Percentiles rank a stretch among this genome's conserved stretches.
These are phyloP conservation scores for Plectranthus barbatus DNA, from an alignment of 257 asterid species.

Conservation along the genomic window DNA sequence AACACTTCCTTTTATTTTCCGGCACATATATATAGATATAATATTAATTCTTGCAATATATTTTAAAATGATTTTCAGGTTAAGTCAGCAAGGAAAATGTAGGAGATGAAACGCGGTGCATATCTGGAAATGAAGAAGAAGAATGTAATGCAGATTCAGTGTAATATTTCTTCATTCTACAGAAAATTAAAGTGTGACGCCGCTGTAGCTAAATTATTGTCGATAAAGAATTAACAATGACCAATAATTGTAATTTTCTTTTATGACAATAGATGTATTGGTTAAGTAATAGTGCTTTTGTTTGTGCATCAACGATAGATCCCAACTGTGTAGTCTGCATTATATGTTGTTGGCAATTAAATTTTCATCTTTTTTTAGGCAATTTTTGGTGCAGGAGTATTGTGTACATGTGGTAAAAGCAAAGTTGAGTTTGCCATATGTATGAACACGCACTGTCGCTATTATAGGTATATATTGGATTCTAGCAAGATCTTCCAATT, in stretches of 20 bases:
- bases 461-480: neutral
- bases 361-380: neutral
- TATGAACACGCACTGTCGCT: neutral
- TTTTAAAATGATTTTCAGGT: constrained; percentile 17
- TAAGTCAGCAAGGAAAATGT: neutral
- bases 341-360: neutral
- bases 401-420: neutral
- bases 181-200: constrained; percentile 1
- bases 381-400: neutral
- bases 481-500: neutral
- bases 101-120: neutral
- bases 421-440: neutral
- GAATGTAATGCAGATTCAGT: constrained; percentile 11
- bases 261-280: neutral
- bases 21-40: too few relatives aligned
- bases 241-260: constrained; percentile 11
- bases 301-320: neutral
- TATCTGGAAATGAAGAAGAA: neutral
- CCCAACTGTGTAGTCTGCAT: neutral
- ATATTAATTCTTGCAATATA: too few relatives aligned
- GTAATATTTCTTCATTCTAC: constrained; percentile 11
- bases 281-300: neutral
- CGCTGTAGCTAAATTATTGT: constrained; percentile 23
- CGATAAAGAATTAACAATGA: constrained; percentile 3
- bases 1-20: neutral